These are phyloP conservation scores for Pleurotus giganteus DNA, from an alignment of 768 basidiomycete species.

Conservation along the genomic window DNA sequence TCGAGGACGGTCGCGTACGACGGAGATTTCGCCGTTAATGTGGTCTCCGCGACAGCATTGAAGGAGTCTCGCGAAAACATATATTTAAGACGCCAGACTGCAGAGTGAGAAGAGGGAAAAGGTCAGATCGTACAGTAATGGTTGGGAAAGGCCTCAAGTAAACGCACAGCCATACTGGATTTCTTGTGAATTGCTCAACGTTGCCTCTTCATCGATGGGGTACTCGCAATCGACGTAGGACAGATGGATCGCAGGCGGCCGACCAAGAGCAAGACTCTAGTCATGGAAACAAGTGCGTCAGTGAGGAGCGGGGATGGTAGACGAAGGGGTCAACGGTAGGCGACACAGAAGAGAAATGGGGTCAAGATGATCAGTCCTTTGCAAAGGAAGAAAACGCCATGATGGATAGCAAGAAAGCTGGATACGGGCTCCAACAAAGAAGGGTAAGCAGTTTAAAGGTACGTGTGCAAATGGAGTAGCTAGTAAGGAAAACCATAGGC, in stretches of 20 bases:
- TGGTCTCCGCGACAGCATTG: constrained; percentile 44
- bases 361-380: too few relatives aligned
- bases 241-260: constrained; percentile 35
- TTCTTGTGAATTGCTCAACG: constrained; percentile 40
- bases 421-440: too few relatives aligned
- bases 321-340: not conserved
- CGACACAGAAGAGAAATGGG: too few relatives aligned
- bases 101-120: not conserved
- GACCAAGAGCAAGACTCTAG: constrained; percentile 36
- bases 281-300: not conserved
- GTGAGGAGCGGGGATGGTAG: not conserved
- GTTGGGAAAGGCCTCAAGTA: not conserved
- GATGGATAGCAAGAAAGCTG: too few relatives aligned
- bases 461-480: too few relatives aligned
- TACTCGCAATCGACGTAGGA: constrained; percentile 43
- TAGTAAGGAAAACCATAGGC: too few relatives aligned
- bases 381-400: too few relatives aligned
- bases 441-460: too few relatives aligned
- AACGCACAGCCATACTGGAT: constrained; percentile 49
- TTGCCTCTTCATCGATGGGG: constrained; percentile 53
- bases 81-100: constrained; percentile 61
- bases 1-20: constrained; percentile 46
- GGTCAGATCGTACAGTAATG: not conserved
- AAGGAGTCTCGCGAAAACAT: constrained; percentile 49
- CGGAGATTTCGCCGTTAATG: constrained; percentile 43